Percentiles rank a stretch among this genome's conserved stretches.
phyloP scores from a whole-genome alignment of 352 stramenopile genomes.

The Globisporangium parvum region DNA sequence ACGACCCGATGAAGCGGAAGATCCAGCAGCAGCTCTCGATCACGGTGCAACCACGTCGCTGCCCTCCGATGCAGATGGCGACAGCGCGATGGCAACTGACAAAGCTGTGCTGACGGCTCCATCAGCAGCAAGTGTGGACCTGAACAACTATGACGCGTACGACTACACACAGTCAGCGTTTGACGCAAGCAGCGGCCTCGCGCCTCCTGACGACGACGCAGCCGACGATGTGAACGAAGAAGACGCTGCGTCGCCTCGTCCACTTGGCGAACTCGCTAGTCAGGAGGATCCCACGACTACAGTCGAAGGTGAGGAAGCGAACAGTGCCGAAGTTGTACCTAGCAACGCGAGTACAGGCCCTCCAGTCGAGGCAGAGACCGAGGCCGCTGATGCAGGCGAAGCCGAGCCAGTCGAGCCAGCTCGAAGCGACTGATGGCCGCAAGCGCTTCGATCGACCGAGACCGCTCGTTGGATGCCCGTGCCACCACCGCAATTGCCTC shows the following conservation, averaged over 20 bases:
- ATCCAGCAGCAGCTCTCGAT: no score
- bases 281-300: background rate
- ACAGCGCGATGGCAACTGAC: background rate
- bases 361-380: no score
- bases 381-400: no score
- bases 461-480: no score
- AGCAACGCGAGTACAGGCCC: no score
- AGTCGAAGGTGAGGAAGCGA: background rate
- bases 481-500: no score
- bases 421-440: no score
- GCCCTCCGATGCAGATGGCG: no score
- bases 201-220: constrained; percentile 16
- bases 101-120: background rate
- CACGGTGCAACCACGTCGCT: background rate
- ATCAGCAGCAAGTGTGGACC: background rate
- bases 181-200: constrained; percentile 19
- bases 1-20: background rate
- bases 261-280: background rate
- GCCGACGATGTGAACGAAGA: background rate
- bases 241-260: background rate
- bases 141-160: constrained; percentile 20
- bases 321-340: no score
- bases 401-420: no score
- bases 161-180: constrained; percentile 16
- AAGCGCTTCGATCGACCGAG: no score